A percentile compares a stretch with the other conserved stretches of the same genome.
Conservation (phyloP, 768 basidiomycete species). For the Suillus decipiens region DNA sequence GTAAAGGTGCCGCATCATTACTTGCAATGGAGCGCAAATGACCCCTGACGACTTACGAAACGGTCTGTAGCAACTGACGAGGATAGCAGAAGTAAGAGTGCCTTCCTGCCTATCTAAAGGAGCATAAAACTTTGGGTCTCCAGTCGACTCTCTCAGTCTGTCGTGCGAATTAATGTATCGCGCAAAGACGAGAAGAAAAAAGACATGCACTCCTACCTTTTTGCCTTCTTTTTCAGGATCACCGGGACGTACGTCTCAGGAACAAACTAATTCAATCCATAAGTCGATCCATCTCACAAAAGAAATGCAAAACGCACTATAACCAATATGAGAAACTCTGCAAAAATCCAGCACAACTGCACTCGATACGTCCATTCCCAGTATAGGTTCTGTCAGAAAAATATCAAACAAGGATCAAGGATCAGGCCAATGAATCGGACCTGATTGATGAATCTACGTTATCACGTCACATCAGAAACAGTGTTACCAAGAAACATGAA, state of each 20-base stretch:
- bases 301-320: slow-evolving; percentile 37
- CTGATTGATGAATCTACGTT: slow-evolving; percentile 67
- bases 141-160: slow-evolving; percentile 58
- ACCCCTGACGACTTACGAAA: slow-evolving; percentile 54
- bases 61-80: slow-evolving; percentile 64
- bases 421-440: slow-evolving; percentile 30
- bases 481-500: not conserved
- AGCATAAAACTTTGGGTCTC: slow-evolving; percentile 55
- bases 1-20: slow-evolving; percentile 3
- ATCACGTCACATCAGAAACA: not conserved
- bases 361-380: slow-evolving; percentile 84
- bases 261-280: slow-evolving; percentile 45
- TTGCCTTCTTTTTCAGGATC: slow-evolving; percentile 61
- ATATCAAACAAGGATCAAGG: slow-evolving; percentile 8
- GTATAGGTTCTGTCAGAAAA: slow-evolving; percentile 42
- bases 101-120: slow-evolving; percentile 55
- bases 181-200: not conserved
- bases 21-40: not conserved
- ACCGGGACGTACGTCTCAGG: slow-evolving; percentile 74
- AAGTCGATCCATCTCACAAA: not conserved
- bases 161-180: not conserved
- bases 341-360: slow-evolving; percentile 67
- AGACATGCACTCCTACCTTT: slow-evolving; percentile 36
- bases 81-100: slow-evolving; percentile 47
- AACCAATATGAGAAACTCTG: slow-evolving; percentile 51